phyloP scores from a whole-genome alignment of 1,284 basidiomycete species.

The Cryptococcus sp. region DNA sequence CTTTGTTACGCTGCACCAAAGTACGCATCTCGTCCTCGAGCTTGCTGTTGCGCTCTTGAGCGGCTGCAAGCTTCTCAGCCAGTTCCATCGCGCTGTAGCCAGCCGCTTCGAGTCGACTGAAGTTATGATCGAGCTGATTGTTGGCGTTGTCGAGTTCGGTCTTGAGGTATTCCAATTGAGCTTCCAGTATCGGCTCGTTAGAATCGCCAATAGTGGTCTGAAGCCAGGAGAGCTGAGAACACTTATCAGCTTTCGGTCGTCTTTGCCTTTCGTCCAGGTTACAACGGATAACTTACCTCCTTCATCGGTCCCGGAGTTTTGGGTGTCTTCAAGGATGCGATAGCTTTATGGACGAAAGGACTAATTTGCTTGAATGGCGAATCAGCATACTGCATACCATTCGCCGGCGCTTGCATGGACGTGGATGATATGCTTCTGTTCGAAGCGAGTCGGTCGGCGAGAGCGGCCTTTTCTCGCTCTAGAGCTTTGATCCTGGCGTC shows the following conservation, averaged over 20 bases:
- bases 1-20: slow-evolving; percentile 31
- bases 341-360: slow-evolving; percentile 40
- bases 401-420: not conserved
- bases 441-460: slow-evolving; percentile 32
- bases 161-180: slow-evolving; percentile 54
- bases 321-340: slow-evolving; percentile 43
- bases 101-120: slow-evolving; percentile 53
- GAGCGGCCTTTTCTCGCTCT: slow-evolving; percentile 42
- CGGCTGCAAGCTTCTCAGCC: slow-evolving; percentile 52
- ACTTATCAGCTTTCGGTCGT: slow-evolving; percentile 6
- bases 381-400: slow-evolving; percentile 21
- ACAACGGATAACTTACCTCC: slow-evolving; percentile 35
- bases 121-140: slow-evolving; percentile 55
- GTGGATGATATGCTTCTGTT: slow-evolving; percentile 3
- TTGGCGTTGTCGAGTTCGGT: slow-evolving; percentile 52
- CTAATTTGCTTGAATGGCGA: slow-evolving; percentile 35
- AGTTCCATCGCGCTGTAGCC: slow-evolving; percentile 51
- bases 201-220: slow-evolving; percentile 44
- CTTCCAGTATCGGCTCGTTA: slow-evolving; percentile 48
- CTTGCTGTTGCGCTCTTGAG: slow-evolving; percentile 42
- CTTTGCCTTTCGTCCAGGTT: not conserved
- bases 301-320: slow-evolving; percentile 47
- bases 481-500: slow-evolving; percentile 44
- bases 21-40: slow-evolving; percentile 50
- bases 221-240: slow-evolving; percentile 47